A percentile compares a stretch with the other conserved stretches of the same genome.
Evolutionary conservation across 2,329 filamentous ascomycete species (phyloP).

Genomic region (Pseudogymnoascus sp.): DNA sequence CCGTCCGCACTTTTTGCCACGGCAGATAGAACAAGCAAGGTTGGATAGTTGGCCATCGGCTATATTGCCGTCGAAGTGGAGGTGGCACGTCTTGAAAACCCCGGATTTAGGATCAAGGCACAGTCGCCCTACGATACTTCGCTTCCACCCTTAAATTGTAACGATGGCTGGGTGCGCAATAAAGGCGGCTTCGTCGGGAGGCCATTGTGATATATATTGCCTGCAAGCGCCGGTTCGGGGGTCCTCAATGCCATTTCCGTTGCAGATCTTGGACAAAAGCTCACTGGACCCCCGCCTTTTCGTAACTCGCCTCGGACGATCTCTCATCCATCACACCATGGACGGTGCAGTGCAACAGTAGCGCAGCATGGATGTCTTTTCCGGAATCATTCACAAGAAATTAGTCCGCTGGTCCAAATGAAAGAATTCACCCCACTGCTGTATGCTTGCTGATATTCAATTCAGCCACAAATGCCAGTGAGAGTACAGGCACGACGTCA

Average conservation of each 20-base stretch:
- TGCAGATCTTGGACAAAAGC: conserved; percentile 3
- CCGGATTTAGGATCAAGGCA: background rate
- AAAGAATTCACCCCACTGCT: background rate
- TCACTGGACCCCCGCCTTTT: background rate
- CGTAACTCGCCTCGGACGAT: background rate
- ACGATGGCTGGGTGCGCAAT: background rate
- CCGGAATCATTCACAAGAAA: background rate
- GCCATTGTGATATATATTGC: conserved; percentile 6
- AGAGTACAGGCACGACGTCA: background rate
- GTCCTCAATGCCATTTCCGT: conserved; percentile 3
- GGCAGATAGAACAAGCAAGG: background rate
- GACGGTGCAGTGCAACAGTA: background rate
- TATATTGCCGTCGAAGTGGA: background rate
- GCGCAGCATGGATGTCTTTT: background rate
- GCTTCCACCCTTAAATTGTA: background rate
- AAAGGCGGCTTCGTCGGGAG: conserved; percentile 3
- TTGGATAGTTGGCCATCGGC: background rate
- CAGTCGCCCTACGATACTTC: background rate
- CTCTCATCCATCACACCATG: background rate
- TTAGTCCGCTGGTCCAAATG: background rate
- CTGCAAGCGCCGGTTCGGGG: conserved; percentile 2
- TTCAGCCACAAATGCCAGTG: background rate
- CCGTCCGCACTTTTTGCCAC: background rate
- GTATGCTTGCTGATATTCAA: background rate
- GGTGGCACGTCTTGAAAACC: background rate